Conservation (phyloP, 768 basidiomycete species). For the Botryobasidium botryosum region DNA sequence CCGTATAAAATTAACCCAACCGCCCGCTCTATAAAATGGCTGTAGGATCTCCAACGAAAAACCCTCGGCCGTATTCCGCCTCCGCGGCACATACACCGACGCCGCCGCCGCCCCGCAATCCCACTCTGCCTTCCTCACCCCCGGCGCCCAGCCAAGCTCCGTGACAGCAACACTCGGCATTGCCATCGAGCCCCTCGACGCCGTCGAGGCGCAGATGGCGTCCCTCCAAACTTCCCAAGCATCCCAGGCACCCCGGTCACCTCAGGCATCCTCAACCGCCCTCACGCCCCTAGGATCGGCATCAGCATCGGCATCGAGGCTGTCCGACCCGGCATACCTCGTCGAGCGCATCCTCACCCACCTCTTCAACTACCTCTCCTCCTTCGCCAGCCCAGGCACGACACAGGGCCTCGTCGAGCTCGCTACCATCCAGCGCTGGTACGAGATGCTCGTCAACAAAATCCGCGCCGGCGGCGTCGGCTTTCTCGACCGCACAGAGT, state of each 20-base stretch:
- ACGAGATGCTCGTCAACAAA: constrained; percentile 47
- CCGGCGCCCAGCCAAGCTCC: constrained; percentile 16
- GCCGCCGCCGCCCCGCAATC: constrained; percentile 18
- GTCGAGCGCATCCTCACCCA: constrained; percentile 59
- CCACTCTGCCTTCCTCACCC: constrained; percentile 19
- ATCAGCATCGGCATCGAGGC: constrained; percentile 15
- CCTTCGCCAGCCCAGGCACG: constrained; percentile 29
- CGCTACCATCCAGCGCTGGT: constrained; percentile 49
- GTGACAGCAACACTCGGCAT: constrained; percentile 50
- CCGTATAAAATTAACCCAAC: background rate
- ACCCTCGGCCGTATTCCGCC: constrained; percentile 75
- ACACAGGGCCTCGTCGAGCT: constrained; percentile 43
- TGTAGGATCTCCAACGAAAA: constrained; percentile 76
- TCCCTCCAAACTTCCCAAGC: constrained; percentile 8
- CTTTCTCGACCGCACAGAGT: too few species aligned
- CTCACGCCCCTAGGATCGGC: constrained; percentile 1
- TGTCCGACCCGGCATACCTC: constrained; percentile 33
- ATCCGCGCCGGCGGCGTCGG: constrained; percentile 36
- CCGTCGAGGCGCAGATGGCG: constrained; percentile 42
- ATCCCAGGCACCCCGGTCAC: constrained; percentile 12
- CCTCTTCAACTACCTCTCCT: constrained; percentile 56
- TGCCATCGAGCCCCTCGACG: constrained; percentile 54
- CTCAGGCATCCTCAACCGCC: constrained; percentile 17
- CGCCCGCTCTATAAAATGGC: background rate
- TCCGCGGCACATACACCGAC: constrained; percentile 44